Base-by-base conservation (phyloP, 345 rosid species). In the Balakata baccata region DNA sequence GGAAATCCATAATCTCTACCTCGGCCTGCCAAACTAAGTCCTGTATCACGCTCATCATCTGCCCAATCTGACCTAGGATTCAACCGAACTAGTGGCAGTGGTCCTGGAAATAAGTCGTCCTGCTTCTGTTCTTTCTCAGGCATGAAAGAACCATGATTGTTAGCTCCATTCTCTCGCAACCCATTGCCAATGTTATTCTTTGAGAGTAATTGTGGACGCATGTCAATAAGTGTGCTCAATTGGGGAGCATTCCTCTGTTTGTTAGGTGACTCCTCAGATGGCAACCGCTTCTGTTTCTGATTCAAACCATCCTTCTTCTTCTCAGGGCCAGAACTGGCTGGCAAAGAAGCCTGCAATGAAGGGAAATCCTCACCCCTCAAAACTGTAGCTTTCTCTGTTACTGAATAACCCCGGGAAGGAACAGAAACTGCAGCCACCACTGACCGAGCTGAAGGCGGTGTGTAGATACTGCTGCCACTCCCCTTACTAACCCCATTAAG, bases 351-450 rank as follows among this genome's bases (percentile, higher is more conserved):
- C 78, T 75, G 85, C 78, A 96, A 81, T 1, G 98, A 91, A 17
- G 99, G 99, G 69, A 96, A 96, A 79, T 96, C 99, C 78, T 96
- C 98, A 46, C 98, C 96, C 82, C 88, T 91, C 86, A 93, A 84
- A 52, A 92, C 87, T 1, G 89, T 71, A 37, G 81, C 88, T 81
- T 88, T 96, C 80, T 88, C 93, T 5, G 79, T 79, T 3, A 77
- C 61, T 11, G 74, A 75, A 70, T 74, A 74, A 18, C 71, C 58
- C 18, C 67, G 77, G 25, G 74, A 75, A 71, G 81, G 59, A 57
- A 79, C 79, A 74, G 92, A 75, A 76, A 63, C 78, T 34, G 78
- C 69, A 59, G 75, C 56, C 12, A 69, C 84, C 12, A 57, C 73
- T 65, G 85, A 71, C 63, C 90, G 84, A 68, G 79, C 87, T 0